These are phyloP conservation scores for Fomitopsis betulina DNA, from an alignment of 1,284 basidiomycete genomes.

Conservation along the genomic window DNA sequence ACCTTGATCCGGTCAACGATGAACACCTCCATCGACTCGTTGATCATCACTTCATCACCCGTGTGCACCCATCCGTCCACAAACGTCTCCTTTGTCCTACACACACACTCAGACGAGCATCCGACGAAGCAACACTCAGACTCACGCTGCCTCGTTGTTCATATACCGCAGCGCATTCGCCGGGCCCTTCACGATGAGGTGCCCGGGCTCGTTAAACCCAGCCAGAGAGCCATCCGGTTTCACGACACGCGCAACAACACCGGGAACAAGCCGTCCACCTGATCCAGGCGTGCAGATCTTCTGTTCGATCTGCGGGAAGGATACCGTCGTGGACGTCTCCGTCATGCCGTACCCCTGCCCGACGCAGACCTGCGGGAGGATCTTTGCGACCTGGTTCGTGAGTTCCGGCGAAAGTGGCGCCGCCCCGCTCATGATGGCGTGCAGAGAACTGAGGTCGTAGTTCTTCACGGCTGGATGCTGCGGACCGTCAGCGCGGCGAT, in stretches of 20 bases:
- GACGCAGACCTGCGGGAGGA: slow-evolving; percentile 51
- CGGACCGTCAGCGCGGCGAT: background rate
- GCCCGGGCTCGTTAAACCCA: slow-evolving; percentile 36
- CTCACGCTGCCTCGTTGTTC: slow-evolving; percentile 45
- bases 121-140: slow-evolving; percentile 7
- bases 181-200: slow-evolving; percentile 36
- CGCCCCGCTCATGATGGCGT: slow-evolving; percentile 56
- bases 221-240: slow-evolving; percentile 36
- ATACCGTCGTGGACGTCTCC: slow-evolving; percentile 44
- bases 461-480: slow-evolving; percentile 60
- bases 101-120: background rate
- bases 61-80: slow-evolving; percentile 41
- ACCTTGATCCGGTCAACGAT: slow-evolving; percentile 44
- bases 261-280: slow-evolving; percentile 35
- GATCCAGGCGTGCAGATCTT: slow-evolving; percentile 28
- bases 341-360: slow-evolving; percentile 60
- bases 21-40: slow-evolving; percentile 35
- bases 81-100: slow-evolving; percentile 40
- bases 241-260: slow-evolving; percentile 33
- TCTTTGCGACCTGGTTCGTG: slow-evolving; percentile 44
- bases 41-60: slow-evolving; percentile 39
- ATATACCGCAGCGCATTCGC: slow-evolving; percentile 40
- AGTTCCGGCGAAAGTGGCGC: slow-evolving; percentile 66
- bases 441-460: slow-evolving; percentile 54
- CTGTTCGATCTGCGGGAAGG: slow-evolving; percentile 21